These are phyloP conservation scores for Limtongozyma cylindracea DNA, from an alignment of 805 yeast genomes.

Conservation along the genomic window DNA sequence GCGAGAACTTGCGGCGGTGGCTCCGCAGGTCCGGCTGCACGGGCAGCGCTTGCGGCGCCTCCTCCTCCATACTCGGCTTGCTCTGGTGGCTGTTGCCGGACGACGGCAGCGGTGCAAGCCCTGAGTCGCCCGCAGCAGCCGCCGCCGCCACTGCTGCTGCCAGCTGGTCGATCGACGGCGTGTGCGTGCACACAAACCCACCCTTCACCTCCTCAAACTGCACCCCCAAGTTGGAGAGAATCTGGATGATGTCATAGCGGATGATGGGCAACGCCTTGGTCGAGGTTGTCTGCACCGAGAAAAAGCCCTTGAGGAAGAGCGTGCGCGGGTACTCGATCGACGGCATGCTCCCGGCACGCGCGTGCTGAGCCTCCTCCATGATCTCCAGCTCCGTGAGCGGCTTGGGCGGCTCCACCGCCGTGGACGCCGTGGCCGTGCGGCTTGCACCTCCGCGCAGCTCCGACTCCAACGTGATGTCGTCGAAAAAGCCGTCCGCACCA, in stretches of 20 bases:
- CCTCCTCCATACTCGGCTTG: too few species aligned
- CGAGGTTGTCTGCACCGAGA: constrained; percentile 85
- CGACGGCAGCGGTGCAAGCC: too few species aligned
- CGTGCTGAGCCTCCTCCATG: constrained; percentile 17
- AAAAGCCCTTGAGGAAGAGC: constrained; percentile 75
- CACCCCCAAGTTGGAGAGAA: constrained; percentile 52
- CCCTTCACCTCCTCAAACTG: constrained; percentile 78
- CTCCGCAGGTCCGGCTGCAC: constrained; percentile 4
- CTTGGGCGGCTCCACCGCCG: constrained; percentile 8
- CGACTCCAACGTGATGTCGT: constrained; percentile 25
- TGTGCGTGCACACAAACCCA: constrained; percentile 69
- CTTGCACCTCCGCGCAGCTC: too few species aligned
- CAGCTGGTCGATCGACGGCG: constrained; percentile 17
- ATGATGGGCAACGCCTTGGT: constrained; percentile 79
- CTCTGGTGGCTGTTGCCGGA: too few species aligned
- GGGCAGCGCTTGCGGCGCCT: not conserved
- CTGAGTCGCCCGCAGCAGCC: too few species aligned
- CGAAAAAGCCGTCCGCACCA: constrained; percentile 24
- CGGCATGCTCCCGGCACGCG: constrained; percentile 67
- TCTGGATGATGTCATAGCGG: constrained; percentile 60
- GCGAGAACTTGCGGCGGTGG: constrained; percentile 37
- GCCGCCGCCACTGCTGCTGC: constrained; percentile 4
- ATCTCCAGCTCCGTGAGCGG: constrained; percentile 15
- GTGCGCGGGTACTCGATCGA: constrained; percentile 87
- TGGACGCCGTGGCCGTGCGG: too few species aligned